Conservation (phyloP, 2,329 filamentous ascomycete species). For the Colletotrichum ledebouriae region DNA sequence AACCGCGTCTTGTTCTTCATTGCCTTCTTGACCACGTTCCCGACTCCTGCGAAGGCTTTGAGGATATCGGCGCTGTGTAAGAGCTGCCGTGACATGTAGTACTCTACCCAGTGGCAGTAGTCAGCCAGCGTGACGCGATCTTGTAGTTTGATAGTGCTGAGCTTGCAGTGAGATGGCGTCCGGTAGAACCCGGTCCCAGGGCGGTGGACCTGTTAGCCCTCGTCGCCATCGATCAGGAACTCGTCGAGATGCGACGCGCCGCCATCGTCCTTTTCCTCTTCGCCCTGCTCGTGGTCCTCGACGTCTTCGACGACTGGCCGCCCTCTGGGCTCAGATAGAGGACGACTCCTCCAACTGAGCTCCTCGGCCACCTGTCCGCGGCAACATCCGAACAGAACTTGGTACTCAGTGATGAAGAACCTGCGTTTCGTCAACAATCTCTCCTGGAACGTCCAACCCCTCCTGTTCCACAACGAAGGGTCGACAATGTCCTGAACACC, state of each 20-base stretch:
- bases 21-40: conserved; percentile 18
- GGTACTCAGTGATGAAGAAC: conserved; percentile 38
- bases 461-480: conserved; percentile 26
- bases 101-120: conserved; percentile 56
- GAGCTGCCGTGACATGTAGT: conserved; percentile 52
- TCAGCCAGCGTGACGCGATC: conserved; percentile 48
- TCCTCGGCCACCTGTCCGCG: conserved; percentile 28
- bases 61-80: conserved; percentile 32
- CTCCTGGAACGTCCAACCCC: conserved; percentile 43
- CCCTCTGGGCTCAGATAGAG: background rate
- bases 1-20: conserved; percentile 5
- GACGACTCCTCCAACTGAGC: conserved; percentile 8
- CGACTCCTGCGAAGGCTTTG: conserved; percentile 36
- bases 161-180: background rate
- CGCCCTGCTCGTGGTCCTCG: background rate
- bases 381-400: conserved; percentile 40
- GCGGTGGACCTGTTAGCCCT: background rate
- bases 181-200: conserved; percentile 19
- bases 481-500: conserved; percentile 14
- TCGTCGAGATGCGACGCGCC: background rate
- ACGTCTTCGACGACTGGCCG: background rate
- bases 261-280: background rate
- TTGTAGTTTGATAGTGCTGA: conserved; percentile 10
- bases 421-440: conserved; percentile 34
- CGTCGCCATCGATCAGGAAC: background rate